phyloP scores from a whole-genome alignment of 148 eudicot genomes.

The Cornus controversa region DNA sequence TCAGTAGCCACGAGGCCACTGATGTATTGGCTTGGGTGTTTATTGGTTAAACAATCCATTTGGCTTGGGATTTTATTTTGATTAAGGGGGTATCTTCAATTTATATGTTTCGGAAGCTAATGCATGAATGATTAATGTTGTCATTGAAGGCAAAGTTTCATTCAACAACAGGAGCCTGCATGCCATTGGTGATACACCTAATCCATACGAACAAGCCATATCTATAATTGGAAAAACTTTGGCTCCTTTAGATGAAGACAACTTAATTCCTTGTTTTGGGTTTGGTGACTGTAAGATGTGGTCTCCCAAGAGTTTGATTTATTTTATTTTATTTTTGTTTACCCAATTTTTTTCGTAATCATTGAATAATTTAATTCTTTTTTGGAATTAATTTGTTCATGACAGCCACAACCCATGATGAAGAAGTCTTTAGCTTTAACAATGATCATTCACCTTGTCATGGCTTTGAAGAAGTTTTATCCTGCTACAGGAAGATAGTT shows the following conservation, averaged over 20 bases:
- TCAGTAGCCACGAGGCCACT: slow-evolving; percentile 5
- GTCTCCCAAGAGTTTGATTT: not conserved
- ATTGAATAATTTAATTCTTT: not conserved
- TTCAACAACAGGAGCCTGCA: slow-evolving; percentile 47
- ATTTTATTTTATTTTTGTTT: not conserved
- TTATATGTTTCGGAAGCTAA: slow-evolving; percentile 12
- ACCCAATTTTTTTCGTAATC: not conserved
- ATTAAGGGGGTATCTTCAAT: not conserved
- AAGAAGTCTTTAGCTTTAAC: slow-evolving; percentile 48
- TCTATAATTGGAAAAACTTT: slow-evolving; percentile 41
- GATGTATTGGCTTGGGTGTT: not conserved
- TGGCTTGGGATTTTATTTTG: not conserved
- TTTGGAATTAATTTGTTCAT: not conserved
- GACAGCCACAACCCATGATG: slow-evolving; percentile 42
- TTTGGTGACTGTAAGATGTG: slow-evolving; percentile 42
- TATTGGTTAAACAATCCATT: no score
- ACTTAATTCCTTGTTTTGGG: slow-evolving; percentile 52
- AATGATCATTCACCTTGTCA: slow-evolving; percentile 41
- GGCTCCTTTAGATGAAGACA: slow-evolving; percentile 49
- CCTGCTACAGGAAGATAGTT: slow-evolving; percentile 35
- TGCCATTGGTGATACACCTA: slow-evolving; percentile 30
- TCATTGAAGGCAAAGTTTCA: slow-evolving; percentile 36
- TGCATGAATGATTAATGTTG: slow-evolving; percentile 5
- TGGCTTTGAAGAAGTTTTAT: slow-evolving; percentile 49
- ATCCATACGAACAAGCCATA: slow-evolving; percentile 50